Percentiles rank a stretch among this genome's conserved stretches.
These are phyloP conservation scores for Draba incana DNA, from an alignment of 345 rosid genomes.

Conservation along the genomic window DNA sequence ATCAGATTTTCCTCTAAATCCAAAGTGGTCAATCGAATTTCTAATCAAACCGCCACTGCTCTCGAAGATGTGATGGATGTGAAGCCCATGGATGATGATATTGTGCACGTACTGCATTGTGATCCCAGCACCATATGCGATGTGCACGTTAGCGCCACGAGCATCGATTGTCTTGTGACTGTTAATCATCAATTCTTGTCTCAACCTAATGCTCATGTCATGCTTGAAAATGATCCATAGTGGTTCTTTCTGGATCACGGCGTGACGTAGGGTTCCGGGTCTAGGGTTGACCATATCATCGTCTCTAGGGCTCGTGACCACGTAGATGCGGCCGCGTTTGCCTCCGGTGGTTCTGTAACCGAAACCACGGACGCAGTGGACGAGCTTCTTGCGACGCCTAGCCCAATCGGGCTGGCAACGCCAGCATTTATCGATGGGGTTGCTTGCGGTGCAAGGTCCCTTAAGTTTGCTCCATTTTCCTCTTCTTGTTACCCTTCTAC, in stretches of 20 bases:
- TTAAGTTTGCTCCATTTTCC: slow-evolving; percentile 38
- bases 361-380: slow-evolving; percentile 67
- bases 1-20: slow-evolving; percentile 60
- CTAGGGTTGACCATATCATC: slow-evolving; percentile 59
- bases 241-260: slow-evolving; percentile 62
- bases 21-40: slow-evolving; percentile 55
- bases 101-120: slow-evolving; percentile 59
- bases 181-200: slow-evolving; percentile 60
- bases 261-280: slow-evolving; percentile 66
- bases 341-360: slow-evolving; percentile 71
- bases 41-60: slow-evolving; percentile 62
- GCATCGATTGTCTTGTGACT: slow-evolving; percentile 82
- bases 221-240: slow-evolving; percentile 64
- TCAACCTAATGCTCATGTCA: slow-evolving; percentile 64
- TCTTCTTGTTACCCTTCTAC: slow-evolving; percentile 7
- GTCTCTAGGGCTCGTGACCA: slow-evolving; percentile 64
- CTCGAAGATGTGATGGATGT: slow-evolving; percentile 53
- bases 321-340: slow-evolving; percentile 53
- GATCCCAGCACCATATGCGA: slow-evolving; percentile 70
- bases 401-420: slow-evolving; percentile 76
- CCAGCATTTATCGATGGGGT: slow-evolving; percentile 91
- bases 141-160: slow-evolving; percentile 66
- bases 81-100: slow-evolving; percentile 74
- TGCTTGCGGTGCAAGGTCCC: slow-evolving; percentile 69
- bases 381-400: slow-evolving; percentile 57